phyloP scores from a whole-genome alignment of 1,284 basidiomycete genomes.

The Sanghuangporus weigelae region DNA sequence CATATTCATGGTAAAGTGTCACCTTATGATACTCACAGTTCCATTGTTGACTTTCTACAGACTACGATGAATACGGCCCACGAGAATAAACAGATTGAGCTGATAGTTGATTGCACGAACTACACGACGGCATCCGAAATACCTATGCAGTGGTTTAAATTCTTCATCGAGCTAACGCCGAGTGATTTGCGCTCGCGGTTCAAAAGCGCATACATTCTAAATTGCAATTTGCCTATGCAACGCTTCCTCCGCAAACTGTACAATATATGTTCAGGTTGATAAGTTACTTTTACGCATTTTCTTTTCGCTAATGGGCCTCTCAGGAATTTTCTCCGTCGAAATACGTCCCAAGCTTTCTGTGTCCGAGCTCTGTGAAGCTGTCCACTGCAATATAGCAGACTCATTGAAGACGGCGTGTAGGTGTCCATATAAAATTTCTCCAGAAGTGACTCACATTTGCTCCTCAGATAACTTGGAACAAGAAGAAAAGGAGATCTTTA shows the following conservation, averaged over 20 bases:
- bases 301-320: slow-evolving; percentile 12
- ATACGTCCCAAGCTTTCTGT: slow-evolving; percentile 57
- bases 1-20: slow-evolving; percentile 63
- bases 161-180: slow-evolving; percentile 75
- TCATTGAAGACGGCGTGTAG: slow-evolving; percentile 52
- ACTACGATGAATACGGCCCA: slow-evolving; percentile 40
- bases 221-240: slow-evolving; percentile 72
- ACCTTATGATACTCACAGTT: neutral
- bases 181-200: slow-evolving; percentile 56
- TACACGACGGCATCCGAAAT: slow-evolving; percentile 76
- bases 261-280: slow-evolving; percentile 67
- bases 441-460: neutral
- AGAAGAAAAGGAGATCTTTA: slow-evolving; percentile 47
- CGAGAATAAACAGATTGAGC: slow-evolving; percentile 53
- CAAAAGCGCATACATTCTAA: slow-evolving; percentile 63
- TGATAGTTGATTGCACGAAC: slow-evolving; percentile 80
- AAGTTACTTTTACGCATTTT: neutral
- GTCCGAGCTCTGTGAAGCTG: slow-evolving; percentile 48
- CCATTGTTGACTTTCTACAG: slow-evolving; percentile 22
- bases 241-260: slow-evolving; percentile 72
- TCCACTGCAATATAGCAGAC: slow-evolving; percentile 44
- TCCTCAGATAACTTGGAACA: slow-evolving; percentile 51
- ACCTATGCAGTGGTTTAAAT: slow-evolving; percentile 78
- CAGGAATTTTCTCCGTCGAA: slow-evolving; percentile 52
- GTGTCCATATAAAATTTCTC: slow-evolving; percentile 18